Conservation (phyloP, 306 rosid genomes). For the Luffa acutangula region DNA sequence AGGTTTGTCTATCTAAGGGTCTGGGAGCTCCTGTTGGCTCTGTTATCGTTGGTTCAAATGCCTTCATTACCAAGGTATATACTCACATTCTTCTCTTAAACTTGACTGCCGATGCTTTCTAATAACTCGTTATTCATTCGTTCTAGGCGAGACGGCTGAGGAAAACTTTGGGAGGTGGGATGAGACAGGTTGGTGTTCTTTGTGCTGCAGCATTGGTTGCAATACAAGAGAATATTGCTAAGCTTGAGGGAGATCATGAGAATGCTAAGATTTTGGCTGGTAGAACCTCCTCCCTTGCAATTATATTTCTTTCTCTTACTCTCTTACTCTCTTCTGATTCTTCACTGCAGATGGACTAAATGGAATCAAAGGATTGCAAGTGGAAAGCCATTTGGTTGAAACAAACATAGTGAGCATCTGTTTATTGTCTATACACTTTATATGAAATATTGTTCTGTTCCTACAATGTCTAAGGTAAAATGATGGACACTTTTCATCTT, state of each 20-base stretch:
- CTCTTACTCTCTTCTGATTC: background rate
- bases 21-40: slow-evolving; percentile 96
- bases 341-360: slow-evolving; percentile 43
- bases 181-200: slow-evolving; percentile 83
- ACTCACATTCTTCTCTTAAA: background rate
- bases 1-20: slow-evolving; percentile 87
- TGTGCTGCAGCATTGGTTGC: slow-evolving; percentile 89
- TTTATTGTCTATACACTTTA: background rate
- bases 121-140: background rate
- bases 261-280: slow-evolving; percentile 70
- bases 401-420: slow-evolving; percentile 72
- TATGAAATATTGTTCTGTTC: background rate
- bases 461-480: background rate
- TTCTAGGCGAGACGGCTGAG: slow-evolving; percentile 69
- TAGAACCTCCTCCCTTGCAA: slow-evolving; percentile 13
- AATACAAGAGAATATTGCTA: slow-evolving; percentile 52
- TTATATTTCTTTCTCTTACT: background rate
- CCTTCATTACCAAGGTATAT: slow-evolving; percentile 68
- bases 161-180: slow-evolving; percentile 95
- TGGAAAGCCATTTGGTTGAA: slow-evolving; percentile 40
- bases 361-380: slow-evolving; percentile 42
- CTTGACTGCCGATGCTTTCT: background rate
- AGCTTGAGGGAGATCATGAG: slow-evolving; percentile 76
- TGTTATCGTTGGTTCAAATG: slow-evolving; percentile 67
- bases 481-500: background rate